Evolutionary conservation across 2,329 filamentous ascomycete species (phyloP), one percentile per base, ranked within the genome.

Genomic region (Colletotrichum sp.): DNA sequence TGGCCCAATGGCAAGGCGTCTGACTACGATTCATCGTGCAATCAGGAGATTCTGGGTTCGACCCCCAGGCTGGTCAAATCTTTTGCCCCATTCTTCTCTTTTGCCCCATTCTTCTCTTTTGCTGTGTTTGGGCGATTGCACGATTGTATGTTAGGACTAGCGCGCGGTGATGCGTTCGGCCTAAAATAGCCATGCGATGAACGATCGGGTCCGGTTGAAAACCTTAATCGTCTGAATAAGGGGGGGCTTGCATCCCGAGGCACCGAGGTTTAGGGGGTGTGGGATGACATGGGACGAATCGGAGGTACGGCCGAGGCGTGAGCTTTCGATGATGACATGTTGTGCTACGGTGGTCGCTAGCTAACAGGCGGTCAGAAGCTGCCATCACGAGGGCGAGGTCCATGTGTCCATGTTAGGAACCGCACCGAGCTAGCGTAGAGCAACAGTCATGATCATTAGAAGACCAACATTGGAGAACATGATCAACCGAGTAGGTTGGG

Each of bases 1-100:
- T 85, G 82, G 82, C 81, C 82, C 82, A 84, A 84, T 85, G 84
- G 80, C 84, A 86, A 85, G 84, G 84, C 84, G 84, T 85, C 83
- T 86, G 84, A 86, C 84, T 85, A 85, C 84, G 83, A 85, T n/a
- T 59, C 18, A 26, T 75, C 32, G 55, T 49, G 63, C 10, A 30
- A 76, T 76, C 73, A 76, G 70, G 73, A 76, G 70, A 76, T 76
- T 76, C 73, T 76, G 73, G 73, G 73, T 76, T 76, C 73, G 73
- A 76, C 73, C 73, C 73, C 70, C 73, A 76, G 70, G 73, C 73
- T 76, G 73, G 73, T 76, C 73, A 69, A 52, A 26, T 16, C 13
- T 69, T 26, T 69, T 49, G 24, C 7, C 7, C 12, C 44, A 52
- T 34, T 16, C 36, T 7, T 16, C 21, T n/a, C 30, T 18, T 32